Base-by-base conservation (phyloP, 768 basidiomycete genomes). In the Leccinum barrowsii region DNA sequence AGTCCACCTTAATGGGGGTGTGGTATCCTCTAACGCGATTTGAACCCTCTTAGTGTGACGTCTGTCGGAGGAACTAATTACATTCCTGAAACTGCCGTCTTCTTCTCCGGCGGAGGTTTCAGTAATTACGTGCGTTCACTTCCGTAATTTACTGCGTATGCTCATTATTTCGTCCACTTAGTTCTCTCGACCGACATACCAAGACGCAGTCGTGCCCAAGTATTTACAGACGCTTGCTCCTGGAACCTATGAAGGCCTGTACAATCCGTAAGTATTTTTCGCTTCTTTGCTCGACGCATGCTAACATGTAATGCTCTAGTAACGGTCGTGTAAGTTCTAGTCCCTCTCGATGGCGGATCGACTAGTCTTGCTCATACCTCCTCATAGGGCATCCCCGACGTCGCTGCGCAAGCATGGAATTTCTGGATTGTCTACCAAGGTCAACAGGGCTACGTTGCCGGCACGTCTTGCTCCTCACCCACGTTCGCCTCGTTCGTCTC, bases 71-170 rank as follows among this genome's bases (percentile, higher is more conserved):
- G 83, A 10, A 90, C 89, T 1, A 71, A 69, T 30, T 61, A 72
- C 42, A 71, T 87, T 51, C 87, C 86, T 0, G 89, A 91, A 68
- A 76, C 77, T 15, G 83, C 82, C 0, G 81, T 80, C 0, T 68
- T 54, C 62, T 86, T 89, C 74, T 88, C 86, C 13, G 86, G 87
- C 1, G 89, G 89, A 35, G 88, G 89, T 3, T 91, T 90, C 74
- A 88, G 86, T 67, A 77, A 86, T 60, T 82, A 83, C 54, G 86
- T 87, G 61, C 80, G 44, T 52, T 51, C 40, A 35, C 53, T 8
- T 2, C 5, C 3, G 22, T 7, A 5, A 19, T 7, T 12, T 8
- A 1, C 17, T 17, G 13, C 15, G 7, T 47, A 15, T 56, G 12
- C 37, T 42, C 42, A 59, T 21, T 7, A 46, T 26, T 13, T 30